Conservation (phyloP, 2,329 filamentous ascomycete genomes). For the Diaporthe aspalathi region DNA sequence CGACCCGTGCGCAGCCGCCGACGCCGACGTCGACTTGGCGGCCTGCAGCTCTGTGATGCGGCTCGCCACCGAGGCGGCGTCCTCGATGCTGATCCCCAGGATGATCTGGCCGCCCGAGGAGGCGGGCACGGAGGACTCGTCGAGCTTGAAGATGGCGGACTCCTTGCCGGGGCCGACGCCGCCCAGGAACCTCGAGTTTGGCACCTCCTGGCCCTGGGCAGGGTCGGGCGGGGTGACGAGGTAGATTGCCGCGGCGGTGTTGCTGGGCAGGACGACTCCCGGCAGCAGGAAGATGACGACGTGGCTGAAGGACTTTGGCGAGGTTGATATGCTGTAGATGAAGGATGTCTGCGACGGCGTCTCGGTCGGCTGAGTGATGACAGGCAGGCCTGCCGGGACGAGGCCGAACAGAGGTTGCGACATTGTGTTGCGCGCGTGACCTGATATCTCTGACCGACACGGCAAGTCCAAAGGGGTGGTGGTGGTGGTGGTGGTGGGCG, state of each 20-base stretch:
- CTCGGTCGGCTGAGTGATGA: conserved; percentile 66
- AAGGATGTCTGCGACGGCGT: conserved; percentile 65
- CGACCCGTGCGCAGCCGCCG: conserved; percentile 37
- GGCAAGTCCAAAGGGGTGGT: not conserved
- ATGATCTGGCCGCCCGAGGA: conserved; percentile 64
- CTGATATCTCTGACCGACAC: conserved; percentile 3
- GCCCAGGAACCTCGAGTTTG: conserved; percentile 85
- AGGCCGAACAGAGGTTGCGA: conserved; percentile 66
- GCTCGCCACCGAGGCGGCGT: conserved; percentile 75
- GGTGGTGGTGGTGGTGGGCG: too few species aligned
- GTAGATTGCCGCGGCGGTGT: conserved; percentile 90
- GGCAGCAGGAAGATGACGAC: conserved; percentile 92
- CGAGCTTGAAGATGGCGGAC: conserved; percentile 87
- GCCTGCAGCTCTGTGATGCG: conserved; percentile 72
- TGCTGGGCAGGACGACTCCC: conserved; percentile 75
- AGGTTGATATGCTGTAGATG: conserved; percentile 62
- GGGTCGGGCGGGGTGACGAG: conserved; percentile 66
- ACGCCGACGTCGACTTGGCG: conserved; percentile 48
- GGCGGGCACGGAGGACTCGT: conserved; percentile 41
- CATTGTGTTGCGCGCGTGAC: conserved; percentile 48
- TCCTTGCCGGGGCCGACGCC: conserved; percentile 91
- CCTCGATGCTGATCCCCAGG: conserved; percentile 86
- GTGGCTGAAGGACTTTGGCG: conserved; percentile 75
- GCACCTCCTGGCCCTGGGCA: conserved; percentile 52
- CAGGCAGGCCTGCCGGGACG: conserved; percentile 69